Conservation (phyloP, 1,284 basidiomycete genomes). For the Cutaneotrichosporon dermatis region DNA sequence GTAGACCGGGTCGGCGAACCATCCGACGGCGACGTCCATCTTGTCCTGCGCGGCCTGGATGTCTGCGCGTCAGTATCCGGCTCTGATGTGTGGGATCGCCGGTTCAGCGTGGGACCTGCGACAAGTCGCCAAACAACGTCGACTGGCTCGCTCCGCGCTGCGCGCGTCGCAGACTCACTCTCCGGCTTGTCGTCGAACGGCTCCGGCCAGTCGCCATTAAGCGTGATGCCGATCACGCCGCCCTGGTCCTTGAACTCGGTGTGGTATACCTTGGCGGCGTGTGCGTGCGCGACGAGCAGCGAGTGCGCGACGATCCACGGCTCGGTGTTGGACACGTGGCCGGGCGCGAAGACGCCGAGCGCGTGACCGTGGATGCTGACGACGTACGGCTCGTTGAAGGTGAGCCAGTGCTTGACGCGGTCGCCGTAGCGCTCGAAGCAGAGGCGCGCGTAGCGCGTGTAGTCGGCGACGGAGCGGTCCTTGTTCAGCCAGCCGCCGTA, state of each 20-base stretch:
- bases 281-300: slow-evolving; percentile 64
- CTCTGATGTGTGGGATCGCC: too few species aligned
- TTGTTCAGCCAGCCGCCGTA: slow-evolving; percentile 64
- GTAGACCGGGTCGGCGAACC: slow-evolving; percentile 62
- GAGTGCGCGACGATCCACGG: slow-evolving; percentile 70
- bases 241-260: slow-evolving; percentile 55
- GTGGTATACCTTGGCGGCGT: slow-evolving; percentile 62
- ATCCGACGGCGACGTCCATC: slow-evolving; percentile 60
- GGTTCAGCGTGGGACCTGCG: too few species aligned
- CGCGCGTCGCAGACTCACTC: slow-evolving; percentile 52
- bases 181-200: slow-evolving; percentile 63
- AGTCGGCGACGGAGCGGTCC: slow-evolving; percentile 61
- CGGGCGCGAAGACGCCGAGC: slow-evolving; percentile 20
- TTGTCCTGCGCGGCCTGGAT: slow-evolving; percentile 62
- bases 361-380: slow-evolving; percentile 62
- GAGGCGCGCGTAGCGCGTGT: slow-evolving; percentile 60
- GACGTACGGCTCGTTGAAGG: slow-evolving; percentile 69
- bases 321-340: slow-evolving; percentile 60
- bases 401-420: slow-evolving; percentile 65
- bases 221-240: slow-evolving; percentile 64
- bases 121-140: neutral
- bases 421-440: slow-evolving; percentile 70
- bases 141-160: neutral
- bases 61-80: slow-evolving; percentile 48
- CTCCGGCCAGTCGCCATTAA: slow-evolving; percentile 66